Evolutionary conservation across 2,329 filamentous ascomycete genomes (phyloP).

Genomic region (Pezicula radicicola): DNA sequence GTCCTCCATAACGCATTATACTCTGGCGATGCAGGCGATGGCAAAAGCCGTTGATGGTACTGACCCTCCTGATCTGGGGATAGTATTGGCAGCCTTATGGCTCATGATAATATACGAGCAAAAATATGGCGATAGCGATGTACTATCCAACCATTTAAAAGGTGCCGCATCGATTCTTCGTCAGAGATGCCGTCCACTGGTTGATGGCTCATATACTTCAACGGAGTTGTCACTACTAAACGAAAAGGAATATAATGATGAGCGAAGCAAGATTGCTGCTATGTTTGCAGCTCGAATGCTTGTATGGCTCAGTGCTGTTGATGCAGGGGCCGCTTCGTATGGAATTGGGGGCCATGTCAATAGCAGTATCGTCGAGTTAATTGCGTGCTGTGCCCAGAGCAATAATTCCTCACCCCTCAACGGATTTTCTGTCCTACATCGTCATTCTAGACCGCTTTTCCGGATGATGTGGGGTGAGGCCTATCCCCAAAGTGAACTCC

Average conservation of each 20-base stretch:
- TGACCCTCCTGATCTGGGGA: conserved; percentile 25
- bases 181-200: conserved; percentile 12
- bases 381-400: conserved; percentile 17
- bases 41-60: conserved; percentile 24
- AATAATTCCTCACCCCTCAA: conserved; percentile 1
- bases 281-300: conserved; percentile 32
- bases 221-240: not conserved
- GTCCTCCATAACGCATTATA: conserved; percentile 28
- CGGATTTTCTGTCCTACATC: conserved; percentile 27
- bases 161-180: conserved; percentile 30
- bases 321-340: conserved; percentile 27
- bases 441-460: conserved; percentile 31
- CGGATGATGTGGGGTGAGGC: conserved; percentile 30
- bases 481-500: conserved; percentile 31
- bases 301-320: conserved; percentile 30
- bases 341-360: conserved; percentile 32
- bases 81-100: conserved; percentile 29
- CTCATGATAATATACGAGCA: conserved; percentile 36
- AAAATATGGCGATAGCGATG: conserved; percentile 32
- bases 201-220: conserved; percentile 4
- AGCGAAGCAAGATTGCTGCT: conserved; percentile 16
- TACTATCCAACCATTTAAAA: conserved; percentile 29
- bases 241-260: not conserved
- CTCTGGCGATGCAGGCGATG: conserved; percentile 28
- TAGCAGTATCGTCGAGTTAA: conserved; percentile 8